Percentiles rank a stretch among this genome's conserved stretches.
Evolutionary conservation across 768 basidiomycete species (phyloP).

Genomic region (Clathrus columnatus): DNA sequence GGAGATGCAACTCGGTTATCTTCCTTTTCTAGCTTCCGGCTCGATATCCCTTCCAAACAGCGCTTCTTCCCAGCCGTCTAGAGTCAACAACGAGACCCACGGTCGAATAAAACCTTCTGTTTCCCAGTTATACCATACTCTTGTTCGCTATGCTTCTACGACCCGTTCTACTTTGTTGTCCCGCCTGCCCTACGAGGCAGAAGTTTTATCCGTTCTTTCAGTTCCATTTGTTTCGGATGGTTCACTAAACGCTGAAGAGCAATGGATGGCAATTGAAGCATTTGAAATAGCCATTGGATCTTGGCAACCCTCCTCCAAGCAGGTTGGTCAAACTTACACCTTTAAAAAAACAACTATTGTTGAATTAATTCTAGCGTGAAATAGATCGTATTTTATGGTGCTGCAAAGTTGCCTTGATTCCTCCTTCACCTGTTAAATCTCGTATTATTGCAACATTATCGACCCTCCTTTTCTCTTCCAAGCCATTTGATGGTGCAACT

Average conservation of each 20-base stretch:
- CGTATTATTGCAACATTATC: constrained; percentile 45
- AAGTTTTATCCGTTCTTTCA: constrained; percentile 51
- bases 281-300: constrained; percentile 51
- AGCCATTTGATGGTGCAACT: constrained; percentile 33
- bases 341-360: neutral
- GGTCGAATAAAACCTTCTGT: constrained; percentile 28
- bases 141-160: constrained; percentile 35
- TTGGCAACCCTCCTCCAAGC: constrained; percentile 44
- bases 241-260: constrained; percentile 37
- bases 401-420: constrained; percentile 46
- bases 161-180: constrained; percentile 23
- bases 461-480: constrained; percentile 32
- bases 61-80: constrained; percentile 17
- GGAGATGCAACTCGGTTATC: constrained; percentile 26
- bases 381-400: constrained; percentile 66
- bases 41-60: constrained; percentile 20
- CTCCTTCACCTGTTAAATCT: constrained; percentile 33
- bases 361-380: constrained; percentile 26
- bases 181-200: constrained; percentile 45
- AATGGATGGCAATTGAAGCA: constrained; percentile 45
- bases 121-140: constrained; percentile 34
- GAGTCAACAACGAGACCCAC: constrained; percentile 6
- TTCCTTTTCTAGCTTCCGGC: constrained; percentile 35
- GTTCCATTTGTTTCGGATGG: constrained; percentile 41
- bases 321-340: constrained; percentile 32